phyloP scores from a whole-genome alignment of 306 rosid genomes.

The Elaeagnus macrophylla region DNA sequence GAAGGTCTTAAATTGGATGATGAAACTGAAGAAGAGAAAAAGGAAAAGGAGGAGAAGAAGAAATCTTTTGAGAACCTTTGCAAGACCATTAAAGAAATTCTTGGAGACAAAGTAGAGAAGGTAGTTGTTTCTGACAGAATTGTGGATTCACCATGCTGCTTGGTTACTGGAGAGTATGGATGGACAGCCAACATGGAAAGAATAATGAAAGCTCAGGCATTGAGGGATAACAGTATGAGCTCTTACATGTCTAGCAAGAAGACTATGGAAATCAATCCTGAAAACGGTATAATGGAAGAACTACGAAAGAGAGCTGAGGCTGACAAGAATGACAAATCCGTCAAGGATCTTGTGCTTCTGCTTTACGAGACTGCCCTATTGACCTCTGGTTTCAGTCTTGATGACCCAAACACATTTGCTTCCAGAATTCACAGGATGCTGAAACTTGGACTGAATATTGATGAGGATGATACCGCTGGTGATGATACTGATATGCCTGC shows the following conservation, averaged over 20 bases:
- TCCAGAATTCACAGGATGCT: conserved; percentile 20
- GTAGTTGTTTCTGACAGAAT: conserved; percentile 20
- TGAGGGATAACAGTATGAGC: conserved; percentile 19
- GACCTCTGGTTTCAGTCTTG: conserved; percentile 25
- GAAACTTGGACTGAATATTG: conserved; percentile 18
- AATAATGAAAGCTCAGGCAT: conserved; percentile 22
- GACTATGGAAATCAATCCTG: conserved; percentile 25
- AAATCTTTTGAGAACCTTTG: conserved; percentile 20
- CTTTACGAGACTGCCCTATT: conserved; percentile 15
- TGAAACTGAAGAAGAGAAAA: conserved; percentile 24
- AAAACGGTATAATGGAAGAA: conserved; percentile 25
- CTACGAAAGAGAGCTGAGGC: conserved; percentile 20
- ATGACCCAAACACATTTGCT: conserved; percentile 21
- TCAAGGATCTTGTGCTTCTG: conserved; percentile 19
- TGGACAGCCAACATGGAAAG: conserved; percentile 30
- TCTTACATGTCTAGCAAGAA: conserved; percentile 25
- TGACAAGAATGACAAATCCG: conserved; percentile 19
- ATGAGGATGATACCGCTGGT: conserved; percentile 13
- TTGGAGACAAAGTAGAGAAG: conserved; percentile 27
- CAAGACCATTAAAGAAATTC: conserved; percentile 25
- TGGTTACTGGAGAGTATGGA: conserved; percentile 25
- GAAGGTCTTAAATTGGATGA: conserved; percentile 26
- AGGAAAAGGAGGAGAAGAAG: conserved; percentile 14
- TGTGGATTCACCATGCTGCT: conserved; percentile 25
- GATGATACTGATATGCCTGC: conserved; percentile 18